Evolutionary conservation across 176 grass and related monocot species (phyloP), one percentile per base, ranked within the genome.

Genomic region (Hordeum marinum): DNA sequence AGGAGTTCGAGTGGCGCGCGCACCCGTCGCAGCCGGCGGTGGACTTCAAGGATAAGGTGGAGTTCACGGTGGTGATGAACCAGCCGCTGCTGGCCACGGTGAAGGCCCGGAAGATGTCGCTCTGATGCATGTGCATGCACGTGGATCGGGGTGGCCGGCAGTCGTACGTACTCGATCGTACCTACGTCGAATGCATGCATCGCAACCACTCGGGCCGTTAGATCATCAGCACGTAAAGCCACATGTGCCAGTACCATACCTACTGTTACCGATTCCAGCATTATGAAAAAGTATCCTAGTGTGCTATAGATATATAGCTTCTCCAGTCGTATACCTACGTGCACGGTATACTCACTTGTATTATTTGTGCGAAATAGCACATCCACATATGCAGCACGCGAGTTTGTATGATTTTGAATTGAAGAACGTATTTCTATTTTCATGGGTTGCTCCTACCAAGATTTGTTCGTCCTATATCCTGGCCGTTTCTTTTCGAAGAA

Each of bases 1-100:
- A 98, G 92, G 87, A 87, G 77, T 98, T 98, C 85, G 90, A 95
- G 87, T 98, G 95, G 95, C 24, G 54, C 68, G 85, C 77, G 35
- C 90, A 94, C 90, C 91, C 95, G 50, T 91, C 90, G 63, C 89
- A 91, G 87, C 89, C 91, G 18, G 40, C 69, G 80, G 54, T 93
- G 18, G 95, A 98, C 81, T 98, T 98, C 89, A 90, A 85, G 85
- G 95, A 98, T 64, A 94, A 88, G 63, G 84, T 95, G n/a, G 95
- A 98, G 85, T 98, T 98, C 89, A 98, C 95, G 25, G 90, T 98
- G 37, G 95, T 98, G 32, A 98, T 95, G 95, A 81, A 93, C 58
- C 85, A 68, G 12, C 89, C 90, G 18, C 89, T 98, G 68, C 82
- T 93, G 48, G 90, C 95, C 78, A 79, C 84, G 52, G 82, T 93